Evolutionary conservation across 306 rosid species (phyloP).

Genomic region (Nissolia schottii): DNA sequence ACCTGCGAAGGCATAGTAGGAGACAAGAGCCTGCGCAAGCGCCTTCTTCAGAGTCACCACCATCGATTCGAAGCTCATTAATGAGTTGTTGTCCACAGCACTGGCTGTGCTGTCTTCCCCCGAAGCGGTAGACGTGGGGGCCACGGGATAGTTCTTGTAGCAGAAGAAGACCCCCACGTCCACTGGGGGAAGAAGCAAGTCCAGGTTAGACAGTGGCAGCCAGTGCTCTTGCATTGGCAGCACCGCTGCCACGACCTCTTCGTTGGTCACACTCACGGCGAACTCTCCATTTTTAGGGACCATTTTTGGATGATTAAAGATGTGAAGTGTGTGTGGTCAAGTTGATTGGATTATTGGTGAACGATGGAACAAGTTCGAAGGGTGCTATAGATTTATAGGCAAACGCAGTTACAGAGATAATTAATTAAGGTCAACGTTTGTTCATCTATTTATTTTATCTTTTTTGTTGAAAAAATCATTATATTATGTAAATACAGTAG

Average conservation of each 20-base stretch:
- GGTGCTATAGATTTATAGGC: background rate
- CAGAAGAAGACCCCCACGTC: constrained; percentile 73
- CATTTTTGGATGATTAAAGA: constrained; percentile 16
- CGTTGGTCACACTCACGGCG: constrained; percentile 31
- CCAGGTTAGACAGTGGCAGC: constrained; percentile 79
- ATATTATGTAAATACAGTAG: background rate
- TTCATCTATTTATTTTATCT: background rate
- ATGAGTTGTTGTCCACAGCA: background rate
- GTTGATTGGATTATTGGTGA: background rate
- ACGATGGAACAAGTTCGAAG: background rate
- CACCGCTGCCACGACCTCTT: constrained; percentile 54
- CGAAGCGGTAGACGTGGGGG: background rate
- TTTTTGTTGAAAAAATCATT: background rate
- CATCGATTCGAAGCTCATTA: constrained; percentile 26
- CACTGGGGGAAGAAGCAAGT: constrained; percentile 57
- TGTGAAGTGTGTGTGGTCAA: background rate
- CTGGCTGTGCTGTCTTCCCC: no score
- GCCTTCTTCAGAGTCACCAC: constrained; percentile 44
- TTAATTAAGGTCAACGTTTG: constrained; percentile 24
- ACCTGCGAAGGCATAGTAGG: constrained; percentile 59
- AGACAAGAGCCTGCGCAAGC: constrained; percentile 40
- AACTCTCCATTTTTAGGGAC: constrained; percentile 4
- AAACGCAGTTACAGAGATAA: background rate
- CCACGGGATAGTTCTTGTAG: constrained; percentile 35
- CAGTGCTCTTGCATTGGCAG: constrained; percentile 64